These are phyloP conservation scores for Powellomyces hirtus DNA, from an alignment of 192 early-diverging fungal species.

Conservation along the genomic window DNA sequence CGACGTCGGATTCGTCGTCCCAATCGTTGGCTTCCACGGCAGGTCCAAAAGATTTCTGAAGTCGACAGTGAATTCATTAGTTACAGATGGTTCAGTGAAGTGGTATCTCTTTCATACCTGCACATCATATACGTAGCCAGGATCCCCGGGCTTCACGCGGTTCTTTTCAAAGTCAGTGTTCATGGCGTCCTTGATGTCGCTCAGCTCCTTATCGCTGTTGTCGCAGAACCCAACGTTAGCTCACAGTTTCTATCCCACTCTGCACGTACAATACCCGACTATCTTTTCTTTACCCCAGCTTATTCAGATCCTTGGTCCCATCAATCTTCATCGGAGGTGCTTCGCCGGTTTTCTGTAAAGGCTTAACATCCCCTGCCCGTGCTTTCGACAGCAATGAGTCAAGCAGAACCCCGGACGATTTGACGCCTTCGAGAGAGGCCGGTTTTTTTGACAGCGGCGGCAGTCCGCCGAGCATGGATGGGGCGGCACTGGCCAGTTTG, in stretches of 20 bases:
- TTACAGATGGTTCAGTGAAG: not conserved
- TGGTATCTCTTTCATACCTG: constrained; percentile 14
- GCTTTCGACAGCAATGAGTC: no score
- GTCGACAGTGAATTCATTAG: not conserved
- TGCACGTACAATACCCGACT: not conserved
- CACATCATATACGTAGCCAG: constrained; percentile 35
- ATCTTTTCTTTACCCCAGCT: constrained; percentile 21
- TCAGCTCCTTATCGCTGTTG: constrained; percentile 31
- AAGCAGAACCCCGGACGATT: not conserved
- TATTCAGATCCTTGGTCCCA: constrained; percentile 35
- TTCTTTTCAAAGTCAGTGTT: constrained; percentile 36
- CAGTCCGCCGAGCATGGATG: not conserved
- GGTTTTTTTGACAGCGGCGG: not conserved
- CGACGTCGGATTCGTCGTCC: constrained; percentile 34
- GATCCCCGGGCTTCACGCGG: constrained; percentile 24
- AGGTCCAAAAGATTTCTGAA: constrained; percentile 34
- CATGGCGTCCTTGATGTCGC: constrained; percentile 30
- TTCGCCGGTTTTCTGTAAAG: no score
- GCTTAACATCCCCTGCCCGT: no score
- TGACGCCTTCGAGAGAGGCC: not conserved
- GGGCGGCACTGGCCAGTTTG: not conserved
- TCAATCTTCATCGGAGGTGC: no score
- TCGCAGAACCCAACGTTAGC: not conserved
- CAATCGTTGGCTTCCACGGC: constrained; percentile 32
- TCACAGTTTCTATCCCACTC: not conserved